Conservation (phyloP, 2,329 filamentous ascomycete genomes). For the Sporothrix curviconia region DNA sequence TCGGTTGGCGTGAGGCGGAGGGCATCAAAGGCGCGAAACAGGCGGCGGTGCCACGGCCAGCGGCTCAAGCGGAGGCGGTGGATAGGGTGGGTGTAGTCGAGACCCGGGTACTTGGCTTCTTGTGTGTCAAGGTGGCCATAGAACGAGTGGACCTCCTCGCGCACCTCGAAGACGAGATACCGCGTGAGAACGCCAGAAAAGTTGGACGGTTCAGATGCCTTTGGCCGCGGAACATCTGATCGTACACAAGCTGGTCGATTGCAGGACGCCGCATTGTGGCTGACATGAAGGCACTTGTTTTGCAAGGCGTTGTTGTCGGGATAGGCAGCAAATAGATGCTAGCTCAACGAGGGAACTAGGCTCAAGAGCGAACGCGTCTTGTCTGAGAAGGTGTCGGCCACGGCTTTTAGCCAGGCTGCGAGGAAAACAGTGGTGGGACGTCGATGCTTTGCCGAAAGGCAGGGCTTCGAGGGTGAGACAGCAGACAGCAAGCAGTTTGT, state of each 20-base stretch:
- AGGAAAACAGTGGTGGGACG: too few species aligned
- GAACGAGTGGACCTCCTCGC: conserved; percentile 70
- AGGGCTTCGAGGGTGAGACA: too few species aligned
- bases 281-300: not conserved
- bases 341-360: too few species aligned
- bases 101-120: conserved; percentile 73
- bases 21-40: conserved; percentile 69
- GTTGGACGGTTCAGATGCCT: conserved; percentile 60
- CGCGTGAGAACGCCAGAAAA: conserved; percentile 65
- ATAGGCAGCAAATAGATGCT: too few species aligned
- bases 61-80: conserved; percentile 72
- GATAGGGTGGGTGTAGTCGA: conserved; percentile 67
- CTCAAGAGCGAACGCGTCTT: too few species aligned
- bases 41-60: conserved; percentile 67
- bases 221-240: conserved; percentile 65
- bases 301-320: not conserved
- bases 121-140: conserved; percentile 73
- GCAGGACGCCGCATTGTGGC: conserved; percentile 63
- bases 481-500: too few species aligned
- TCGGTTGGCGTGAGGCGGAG: conserved; percentile 63
- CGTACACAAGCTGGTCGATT: conserved; percentile 67
- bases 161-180: conserved; percentile 68
- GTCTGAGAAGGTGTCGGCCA: too few species aligned
- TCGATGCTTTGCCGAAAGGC: too few species aligned
- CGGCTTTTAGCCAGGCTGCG: too few species aligned